Evolutionary conservation across 2,329 filamentous ascomycete genomes (phyloP), one percentile per base, ranked within the genome.

Genomic region (Aspergillus sojae): DNA sequence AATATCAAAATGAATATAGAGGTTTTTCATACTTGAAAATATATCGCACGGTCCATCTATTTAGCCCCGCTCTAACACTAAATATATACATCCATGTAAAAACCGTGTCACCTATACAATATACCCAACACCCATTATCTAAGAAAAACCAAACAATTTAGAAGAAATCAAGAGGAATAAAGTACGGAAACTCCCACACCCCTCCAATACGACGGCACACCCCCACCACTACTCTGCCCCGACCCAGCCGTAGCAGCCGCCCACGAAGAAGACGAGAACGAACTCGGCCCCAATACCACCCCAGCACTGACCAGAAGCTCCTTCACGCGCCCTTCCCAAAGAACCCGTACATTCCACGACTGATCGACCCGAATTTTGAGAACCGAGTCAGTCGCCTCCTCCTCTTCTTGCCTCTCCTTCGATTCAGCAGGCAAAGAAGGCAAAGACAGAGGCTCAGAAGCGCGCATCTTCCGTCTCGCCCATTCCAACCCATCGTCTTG

Each of bases 311-410:
- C 96, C 62, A 99, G 84, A 63, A 99, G 81, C 69, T 96, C 94
- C 81, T 98, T 97, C 64, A 96, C 87, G 60, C 93, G 86, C 2
- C 94, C 94, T 77, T 98, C 94, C 94, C 95, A 99, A 26, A 98
- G 80, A 57, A 98, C 77, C 0, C 93, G 92, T 60, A 97, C 88
- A 67, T 90, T 89, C 81, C 93, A 89, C 69, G 94, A 91, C 80
- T 97, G 94, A 75, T 97, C 93, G 58, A 98, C 83, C 57, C 92
- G 87, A 52, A 94, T 91, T 79, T 98, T 99, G 68, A 99, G 80
- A 36, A 98, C 94, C 7, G 94, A 94, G 36, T 91, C 88, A 63
- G 92, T 91, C 67, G 91, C 88, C 28, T 92, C 87, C 46, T 86
- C 84, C 45, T 83, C 74, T 10, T 58, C 36, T 4, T 46, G 26